Evolutionary conservation across 352 stramenopile species (phyloP).

Genomic region (Phytopythium kandeliae): DNA sequence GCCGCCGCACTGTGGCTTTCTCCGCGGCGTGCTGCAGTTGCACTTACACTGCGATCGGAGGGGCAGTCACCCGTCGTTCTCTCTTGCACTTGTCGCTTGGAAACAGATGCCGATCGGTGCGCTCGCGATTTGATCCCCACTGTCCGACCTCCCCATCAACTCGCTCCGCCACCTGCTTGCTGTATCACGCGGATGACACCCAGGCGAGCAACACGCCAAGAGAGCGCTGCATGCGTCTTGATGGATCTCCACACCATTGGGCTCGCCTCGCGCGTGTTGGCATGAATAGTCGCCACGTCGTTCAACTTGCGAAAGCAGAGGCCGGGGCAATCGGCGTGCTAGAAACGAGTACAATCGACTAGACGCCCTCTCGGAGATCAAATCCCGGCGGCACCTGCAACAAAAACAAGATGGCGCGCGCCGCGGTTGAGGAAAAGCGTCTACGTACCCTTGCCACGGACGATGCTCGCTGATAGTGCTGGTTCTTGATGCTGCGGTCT

Average conservation of each 20-base stretch:
- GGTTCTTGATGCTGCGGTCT: too few species aligned
- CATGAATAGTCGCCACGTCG: conserved; percentile 4
- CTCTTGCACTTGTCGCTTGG: background rate
- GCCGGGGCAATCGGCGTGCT: too few species aligned
- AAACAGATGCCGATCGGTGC: conserved; percentile 6
- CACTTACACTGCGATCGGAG: too few species aligned
- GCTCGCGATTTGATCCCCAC: conserved; percentile 2
- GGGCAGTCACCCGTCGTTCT: background rate
- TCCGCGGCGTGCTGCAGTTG: too few species aligned
- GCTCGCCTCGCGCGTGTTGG: background rate
- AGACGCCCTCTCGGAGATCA: background rate
- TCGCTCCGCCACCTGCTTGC: too few species aligned
- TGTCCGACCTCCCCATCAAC: too few species aligned
- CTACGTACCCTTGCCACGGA: too few species aligned
- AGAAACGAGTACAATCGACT: background rate
- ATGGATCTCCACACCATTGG: background rate
- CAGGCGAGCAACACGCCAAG: background rate
- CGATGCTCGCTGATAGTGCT: too few species aligned
- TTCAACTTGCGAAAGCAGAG: background rate
- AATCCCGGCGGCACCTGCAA: conserved; percentile 2
- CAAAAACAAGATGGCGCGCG: background rate
- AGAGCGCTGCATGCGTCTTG: background rate
- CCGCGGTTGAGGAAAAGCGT: too few species aligned
- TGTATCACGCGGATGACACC: conserved; percentile 1
- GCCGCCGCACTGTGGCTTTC: too few species aligned